Evolutionary conservation across 768 basidiomycete species (phyloP).

Genomic region (Psilocybe sp.): DNA sequence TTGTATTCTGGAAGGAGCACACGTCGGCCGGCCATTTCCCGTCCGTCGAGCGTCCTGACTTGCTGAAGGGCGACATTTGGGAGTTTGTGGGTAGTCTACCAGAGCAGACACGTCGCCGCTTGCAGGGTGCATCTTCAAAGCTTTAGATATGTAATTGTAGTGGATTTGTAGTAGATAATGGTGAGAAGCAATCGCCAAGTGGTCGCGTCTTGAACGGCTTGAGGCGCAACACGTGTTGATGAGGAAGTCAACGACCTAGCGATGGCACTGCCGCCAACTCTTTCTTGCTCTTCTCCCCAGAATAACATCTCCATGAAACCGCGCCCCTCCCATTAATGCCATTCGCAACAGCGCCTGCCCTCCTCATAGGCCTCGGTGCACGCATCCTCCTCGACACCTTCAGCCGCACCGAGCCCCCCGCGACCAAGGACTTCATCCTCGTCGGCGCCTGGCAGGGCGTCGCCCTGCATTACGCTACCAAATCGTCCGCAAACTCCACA

Average conservation of each 20-base stretch:
- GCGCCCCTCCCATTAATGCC: conserved; percentile 27
- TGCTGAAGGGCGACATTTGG: conserved; percentile 34
- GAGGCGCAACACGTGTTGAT: conserved; percentile 17
- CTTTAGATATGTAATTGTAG: neutral
- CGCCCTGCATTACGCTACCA: conserved; percentile 65
- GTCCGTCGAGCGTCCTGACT: conserved; percentile 37
- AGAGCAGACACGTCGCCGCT: conserved; percentile 2
- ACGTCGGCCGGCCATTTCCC: conserved; percentile 46
- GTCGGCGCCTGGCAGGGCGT: conserved; percentile 76
- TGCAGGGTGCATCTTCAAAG: neutral
- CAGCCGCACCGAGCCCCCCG: conserved; percentile 41
- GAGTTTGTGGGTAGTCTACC: conserved; percentile 20
- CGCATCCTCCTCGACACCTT: conserved; percentile 66
- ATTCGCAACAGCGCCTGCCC: conserved; percentile 55
- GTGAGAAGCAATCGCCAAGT: neutral
- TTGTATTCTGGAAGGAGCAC: conserved; percentile 41
- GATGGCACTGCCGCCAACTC: neutral
- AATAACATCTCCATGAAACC: conserved; percentile 9
- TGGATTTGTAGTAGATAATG: neutral
- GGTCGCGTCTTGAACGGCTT: neutral
- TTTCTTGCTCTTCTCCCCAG: conserved; percentile 1
- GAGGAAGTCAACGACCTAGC: neutral
- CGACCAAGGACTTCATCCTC: conserved; percentile 61
- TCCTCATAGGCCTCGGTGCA: conserved; percentile 72
- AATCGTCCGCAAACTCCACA: conserved; percentile 47